phyloP scores from a whole-genome alignment of 768 basidiomycete genomes.

The Kwoniella pini region DNA sequence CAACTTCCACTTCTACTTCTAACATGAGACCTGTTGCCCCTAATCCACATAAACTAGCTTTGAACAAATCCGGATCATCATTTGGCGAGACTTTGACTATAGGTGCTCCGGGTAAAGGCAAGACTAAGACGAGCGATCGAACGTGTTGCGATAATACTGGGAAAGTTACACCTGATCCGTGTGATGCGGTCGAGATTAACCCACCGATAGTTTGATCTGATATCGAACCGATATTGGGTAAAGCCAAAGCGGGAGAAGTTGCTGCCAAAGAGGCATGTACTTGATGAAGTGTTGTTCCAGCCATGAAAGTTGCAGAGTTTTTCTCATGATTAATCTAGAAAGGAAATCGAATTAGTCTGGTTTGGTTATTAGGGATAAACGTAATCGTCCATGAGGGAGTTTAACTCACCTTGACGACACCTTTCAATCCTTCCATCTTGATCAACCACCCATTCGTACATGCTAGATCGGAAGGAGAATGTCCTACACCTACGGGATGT shows the following conservation, averaged over 20 bases:
- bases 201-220: slow-evolving; percentile 95
- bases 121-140: slow-evolving; percentile 69
- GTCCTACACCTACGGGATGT: slow-evolving; percentile 83
- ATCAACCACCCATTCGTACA: slow-evolving; percentile 88
- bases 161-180: slow-evolving; percentile 81
- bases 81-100: slow-evolving; percentile 64
- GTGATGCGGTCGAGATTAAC: slow-evolving; percentile 88
- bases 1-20: slow-evolving; percentile 72
- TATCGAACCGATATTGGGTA: slow-evolving; percentile 92
- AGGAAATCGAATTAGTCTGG: no score
- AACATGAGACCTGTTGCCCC: slow-evolving; percentile 88
- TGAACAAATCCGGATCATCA: slow-evolving; percentile 75
- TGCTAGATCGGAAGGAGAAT: slow-evolving; percentile 89
- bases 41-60: slow-evolving; percentile 84
- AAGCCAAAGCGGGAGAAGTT: slow-evolving; percentile 66
- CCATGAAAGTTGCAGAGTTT: slow-evolving; percentile 37
- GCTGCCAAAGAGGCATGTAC: slow-evolving; percentile 69
- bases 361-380: neutral
- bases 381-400: neutral
- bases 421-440: slow-evolving; percentile 70
- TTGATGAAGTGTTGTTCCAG: slow-evolving; percentile 63
- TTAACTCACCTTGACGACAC: slow-evolving; percentile 70
- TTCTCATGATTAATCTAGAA: slow-evolving; percentile 44
- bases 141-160: slow-evolving; percentile 75
- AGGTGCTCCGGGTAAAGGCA: slow-evolving; percentile 67